Conservation (phyloP, 2,329 filamentous ascomycete genomes). For the Colletotrichum tropicicola region DNA sequence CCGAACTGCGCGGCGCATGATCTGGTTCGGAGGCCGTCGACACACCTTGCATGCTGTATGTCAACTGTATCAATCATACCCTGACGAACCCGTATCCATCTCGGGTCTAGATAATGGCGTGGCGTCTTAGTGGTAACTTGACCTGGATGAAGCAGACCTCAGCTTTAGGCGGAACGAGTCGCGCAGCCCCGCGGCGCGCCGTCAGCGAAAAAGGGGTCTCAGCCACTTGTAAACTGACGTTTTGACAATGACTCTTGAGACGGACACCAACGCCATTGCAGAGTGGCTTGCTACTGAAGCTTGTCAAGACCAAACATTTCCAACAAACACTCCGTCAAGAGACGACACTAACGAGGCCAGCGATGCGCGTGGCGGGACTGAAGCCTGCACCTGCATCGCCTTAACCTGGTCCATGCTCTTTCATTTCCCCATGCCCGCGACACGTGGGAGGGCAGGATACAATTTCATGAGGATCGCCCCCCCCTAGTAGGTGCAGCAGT, state of each 20-base stretch:
- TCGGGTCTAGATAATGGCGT: background rate
- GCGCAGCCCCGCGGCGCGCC: background rate
- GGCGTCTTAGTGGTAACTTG: conserved; percentile 4
- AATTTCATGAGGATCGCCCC: conserved; percentile 28
- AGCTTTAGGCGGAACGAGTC: background rate
- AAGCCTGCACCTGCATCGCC: conserved; percentile 23
- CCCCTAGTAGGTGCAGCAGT: conserved; percentile 11
- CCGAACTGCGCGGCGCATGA: background rate
- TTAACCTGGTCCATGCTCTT: conserved; percentile 23
- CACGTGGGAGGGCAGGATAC: conserved; percentile 26
- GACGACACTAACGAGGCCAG: background rate
- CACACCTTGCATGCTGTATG: background rate
- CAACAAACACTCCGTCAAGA: background rate
- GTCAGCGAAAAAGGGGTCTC: conserved; percentile 17
- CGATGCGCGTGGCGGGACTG: conserved; percentile 8
- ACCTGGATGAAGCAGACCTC: background rate
- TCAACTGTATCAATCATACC: background rate
- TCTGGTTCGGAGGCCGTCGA: background rate
- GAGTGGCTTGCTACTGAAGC: conserved; percentile 10
- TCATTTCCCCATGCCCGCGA: conserved; percentile 28
- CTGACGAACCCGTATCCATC: background rate
- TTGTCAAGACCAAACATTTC: conserved; percentile 4
- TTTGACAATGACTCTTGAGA: conserved; percentile 5
- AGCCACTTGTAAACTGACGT: conserved; percentile 1
- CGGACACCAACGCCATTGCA: conserved; percentile 5